Percentiles rank a stretch among this genome's conserved stretches.
Evolutionary conservation across 1,284 basidiomycete genomes (phyloP).

Genomic region (Amylostereum areolatum): DNA sequence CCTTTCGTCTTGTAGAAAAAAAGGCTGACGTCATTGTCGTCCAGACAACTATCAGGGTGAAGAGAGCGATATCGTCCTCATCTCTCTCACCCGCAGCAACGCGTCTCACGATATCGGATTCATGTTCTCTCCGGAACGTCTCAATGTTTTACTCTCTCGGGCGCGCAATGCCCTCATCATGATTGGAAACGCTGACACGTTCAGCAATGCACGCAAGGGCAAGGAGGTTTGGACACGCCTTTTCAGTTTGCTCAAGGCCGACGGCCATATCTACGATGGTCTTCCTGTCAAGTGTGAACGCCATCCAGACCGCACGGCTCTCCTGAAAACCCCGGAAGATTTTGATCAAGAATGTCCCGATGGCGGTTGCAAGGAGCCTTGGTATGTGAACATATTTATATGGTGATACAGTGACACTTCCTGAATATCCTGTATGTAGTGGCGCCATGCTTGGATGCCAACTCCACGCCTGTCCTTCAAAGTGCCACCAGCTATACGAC

Average conservation of each 20-base stretch:
- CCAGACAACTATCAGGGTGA: constrained; percentile 68
- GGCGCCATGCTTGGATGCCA: not conserved
- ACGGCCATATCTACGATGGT: constrained; percentile 48
- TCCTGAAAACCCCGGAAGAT: constrained; percentile 33
- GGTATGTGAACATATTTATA: constrained; percentile 27
- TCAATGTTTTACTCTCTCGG: constrained; percentile 64
- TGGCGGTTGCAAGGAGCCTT: constrained; percentile 53
- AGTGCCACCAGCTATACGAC: not conserved
- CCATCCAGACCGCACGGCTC: constrained; percentile 36
- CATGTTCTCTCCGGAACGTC: constrained; percentile 57
- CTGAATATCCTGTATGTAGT: not conserved
- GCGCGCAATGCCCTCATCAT: constrained; percentile 57
- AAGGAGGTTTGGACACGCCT: constrained; percentile 42
- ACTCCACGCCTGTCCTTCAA: not conserved
- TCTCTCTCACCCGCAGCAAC: constrained; percentile 56
- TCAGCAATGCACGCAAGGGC: constrained; percentile 46
- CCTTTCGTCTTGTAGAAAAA: constrained; percentile 1
- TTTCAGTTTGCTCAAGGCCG: constrained; percentile 34
- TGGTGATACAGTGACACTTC: constrained; percentile 8
- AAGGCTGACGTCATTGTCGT: constrained; percentile 19
- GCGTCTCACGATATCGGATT: constrained; percentile 51
- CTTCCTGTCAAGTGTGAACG: constrained; percentile 51
- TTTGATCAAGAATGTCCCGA: constrained; percentile 51
- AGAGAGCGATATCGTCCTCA: constrained; percentile 59
- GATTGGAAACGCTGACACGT: constrained; percentile 57